Conservation (phyloP, 2,329 filamentous ascomycete genomes). For the Trichoderma lentiforme region DNA sequence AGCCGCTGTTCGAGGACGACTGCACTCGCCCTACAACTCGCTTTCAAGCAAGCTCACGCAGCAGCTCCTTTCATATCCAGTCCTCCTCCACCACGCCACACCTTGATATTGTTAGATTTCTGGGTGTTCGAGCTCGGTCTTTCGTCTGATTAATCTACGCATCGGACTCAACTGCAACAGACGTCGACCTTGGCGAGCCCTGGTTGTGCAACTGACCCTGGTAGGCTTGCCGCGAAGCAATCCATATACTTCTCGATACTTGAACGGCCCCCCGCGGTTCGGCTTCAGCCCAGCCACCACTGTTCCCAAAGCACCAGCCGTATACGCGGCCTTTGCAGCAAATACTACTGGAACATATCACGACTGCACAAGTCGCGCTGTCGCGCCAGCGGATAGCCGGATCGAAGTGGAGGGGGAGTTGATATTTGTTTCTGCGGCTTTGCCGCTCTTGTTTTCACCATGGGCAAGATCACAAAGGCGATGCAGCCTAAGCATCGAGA, state of each 20-base stretch:
- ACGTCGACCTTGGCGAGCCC: not conserved
- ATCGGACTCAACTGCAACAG: not conserved
- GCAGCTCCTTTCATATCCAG: not conserved
- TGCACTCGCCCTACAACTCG: slow-evolving; percentile 39
- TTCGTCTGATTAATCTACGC: not conserved
- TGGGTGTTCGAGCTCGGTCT: not conserved
- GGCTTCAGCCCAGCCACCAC: slow-evolving; percentile 13
- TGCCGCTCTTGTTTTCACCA: slow-evolving; percentile 57
- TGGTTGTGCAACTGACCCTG: not conserved
- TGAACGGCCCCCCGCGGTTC: not conserved
- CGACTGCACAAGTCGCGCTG: slow-evolving; percentile 36
- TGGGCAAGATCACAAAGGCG: slow-evolving; percentile 67
- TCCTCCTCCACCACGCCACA: not conserved
- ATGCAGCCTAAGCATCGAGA: slow-evolving; percentile 66
- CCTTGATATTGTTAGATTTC: not conserved
- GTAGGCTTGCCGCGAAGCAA: not conserved
- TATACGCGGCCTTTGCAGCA: not conserved
- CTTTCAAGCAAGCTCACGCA: slow-evolving; percentile 13
- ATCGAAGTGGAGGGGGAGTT: slow-evolving; percentile 58
- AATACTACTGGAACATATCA: slow-evolving; percentile 24
- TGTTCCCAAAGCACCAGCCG: not conserved
- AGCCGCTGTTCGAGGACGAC: slow-evolving; percentile 39
- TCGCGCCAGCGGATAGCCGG: slow-evolving; percentile 38
- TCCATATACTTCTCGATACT: not conserved
- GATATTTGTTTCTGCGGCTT: slow-evolving; percentile 49